phyloP scores from a whole-genome alignment of 1,139 yeast species.

The Pichia sp. region DNA sequence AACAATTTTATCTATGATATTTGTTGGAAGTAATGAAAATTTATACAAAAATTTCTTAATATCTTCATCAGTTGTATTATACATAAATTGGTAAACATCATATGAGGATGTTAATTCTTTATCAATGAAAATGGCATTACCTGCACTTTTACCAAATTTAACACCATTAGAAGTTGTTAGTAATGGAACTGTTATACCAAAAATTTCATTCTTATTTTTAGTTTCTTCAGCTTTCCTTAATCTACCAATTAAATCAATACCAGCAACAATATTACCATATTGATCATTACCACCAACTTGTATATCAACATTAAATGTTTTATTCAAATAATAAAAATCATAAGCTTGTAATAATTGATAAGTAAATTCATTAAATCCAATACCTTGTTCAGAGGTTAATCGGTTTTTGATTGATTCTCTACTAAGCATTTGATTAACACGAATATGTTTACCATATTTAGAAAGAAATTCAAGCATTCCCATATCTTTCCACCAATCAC shows the following conservation, averaged over 20 bases:
- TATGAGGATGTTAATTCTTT: slow-evolving; percentile 66
- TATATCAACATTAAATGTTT: slow-evolving; percentile 50
- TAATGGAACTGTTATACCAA: slow-evolving; percentile 85
- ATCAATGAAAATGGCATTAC: slow-evolving; percentile 90
- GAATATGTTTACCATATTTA: slow-evolving; percentile 68
- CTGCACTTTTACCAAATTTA: slow-evolving; percentile 95
- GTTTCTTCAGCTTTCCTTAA: slow-evolving; percentile 30
- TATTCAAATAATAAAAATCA: slow-evolving; percentile 82
- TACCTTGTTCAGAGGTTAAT: slow-evolving; percentile 60
- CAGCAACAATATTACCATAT: slow-evolving; percentile 98
- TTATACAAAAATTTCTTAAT: slow-evolving; percentile 62
- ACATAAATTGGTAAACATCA: slow-evolving; percentile 80
- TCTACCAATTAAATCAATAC: slow-evolving; percentile 78
- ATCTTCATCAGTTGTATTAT: slow-evolving; percentile 74
- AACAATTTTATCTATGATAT: slow-evolving; percentile 50
- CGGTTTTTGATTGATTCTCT: slow-evolving; percentile 83
- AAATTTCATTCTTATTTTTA: slow-evolving; percentile 28
- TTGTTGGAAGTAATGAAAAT: slow-evolving; percentile 71
- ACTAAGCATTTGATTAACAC: slow-evolving; percentile 82
- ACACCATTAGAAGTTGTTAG: slow-evolving; percentile 86
- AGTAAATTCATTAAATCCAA: slow-evolving; percentile 90
- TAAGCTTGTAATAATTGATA: slow-evolving; percentile 91
- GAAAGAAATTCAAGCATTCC: slow-evolving; percentile 73
- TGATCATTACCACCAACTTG: slow-evolving; percentile 98
- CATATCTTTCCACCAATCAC: slow-evolving; percentile 80